Conservation (phyloP, 1,284 basidiomycete genomes). For the Fistulinella cinereoalba region DNA sequence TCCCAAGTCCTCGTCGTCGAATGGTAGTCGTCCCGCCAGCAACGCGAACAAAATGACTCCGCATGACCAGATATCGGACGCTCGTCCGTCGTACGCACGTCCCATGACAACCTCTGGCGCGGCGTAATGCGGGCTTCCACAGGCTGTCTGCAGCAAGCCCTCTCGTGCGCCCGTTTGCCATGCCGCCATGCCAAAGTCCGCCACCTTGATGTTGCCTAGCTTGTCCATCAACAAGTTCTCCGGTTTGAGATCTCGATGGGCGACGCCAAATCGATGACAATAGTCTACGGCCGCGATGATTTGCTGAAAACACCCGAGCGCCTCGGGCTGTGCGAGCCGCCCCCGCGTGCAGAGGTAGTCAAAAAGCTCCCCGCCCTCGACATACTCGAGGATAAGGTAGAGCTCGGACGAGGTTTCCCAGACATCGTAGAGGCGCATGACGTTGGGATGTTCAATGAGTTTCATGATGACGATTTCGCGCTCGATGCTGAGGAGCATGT, state of each 20-base stretch:
- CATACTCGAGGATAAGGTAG: slow-evolving; percentile 95
- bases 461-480: slow-evolving; percentile 99
- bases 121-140: slow-evolving; percentile 96
- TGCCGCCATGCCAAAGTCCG: slow-evolving; percentile 99
- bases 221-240: slow-evolving; percentile 91
- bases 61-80: slow-evolving; percentile 97
- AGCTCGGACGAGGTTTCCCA: slow-evolving; percentile 94
- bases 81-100: slow-evolving; percentile 83
- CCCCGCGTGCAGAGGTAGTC: slow-evolving; percentile 90
- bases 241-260: slow-evolving; percentile 96
- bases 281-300: slow-evolving; percentile 95
- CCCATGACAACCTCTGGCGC: slow-evolving; percentile 93
- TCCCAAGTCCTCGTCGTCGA: slow-evolving; percentile 84
- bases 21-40: slow-evolving; percentile 88
- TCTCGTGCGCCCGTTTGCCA: slow-evolving; percentile 66
- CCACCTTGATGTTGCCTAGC: slow-evolving; percentile 90
- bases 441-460: slow-evolving; percentile 95
- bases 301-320: slow-evolving; percentile 94
- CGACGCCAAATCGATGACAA: slow-evolving; percentile 96
- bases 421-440: slow-evolving; percentile 93
- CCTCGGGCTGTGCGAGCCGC: slow-evolving; percentile 76
- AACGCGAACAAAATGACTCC: slow-evolving; percentile 95
- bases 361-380: slow-evolving; percentile 96
- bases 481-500: slow-evolving; percentile 79
- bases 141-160: slow-evolving; percentile 83